phyloP scores from a whole-genome alignment of 257 asterid genomes.

The Nicotiana tomentosiformis region DNA sequence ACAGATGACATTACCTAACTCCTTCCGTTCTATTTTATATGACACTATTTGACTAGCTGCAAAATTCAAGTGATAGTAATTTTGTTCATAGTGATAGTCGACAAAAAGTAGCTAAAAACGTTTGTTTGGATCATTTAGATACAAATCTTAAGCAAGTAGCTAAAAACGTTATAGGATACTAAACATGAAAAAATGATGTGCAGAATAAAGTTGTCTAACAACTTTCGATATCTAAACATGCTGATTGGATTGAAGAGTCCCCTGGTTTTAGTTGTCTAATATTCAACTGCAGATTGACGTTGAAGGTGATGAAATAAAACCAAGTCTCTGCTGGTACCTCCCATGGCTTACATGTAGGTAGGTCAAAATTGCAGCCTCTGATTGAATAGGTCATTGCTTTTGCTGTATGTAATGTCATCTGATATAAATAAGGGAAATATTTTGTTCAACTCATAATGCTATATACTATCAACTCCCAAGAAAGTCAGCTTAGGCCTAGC shows the following conservation, averaged over 20 bases:
- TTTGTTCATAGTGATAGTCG: too few species aligned
- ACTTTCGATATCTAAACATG: background rate
- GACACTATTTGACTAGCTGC: background rate
- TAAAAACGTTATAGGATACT: background rate
- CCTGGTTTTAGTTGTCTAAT: background rate
- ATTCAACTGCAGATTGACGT: constrained; percentile 51
- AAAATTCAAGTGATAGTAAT: too few species aligned
- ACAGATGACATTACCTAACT: background rate
- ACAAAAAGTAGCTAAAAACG: too few species aligned
- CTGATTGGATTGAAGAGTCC: background rate
- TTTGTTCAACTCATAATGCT: too few species aligned
- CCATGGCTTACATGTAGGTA: constrained; percentile 38
- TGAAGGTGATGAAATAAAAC: constrained; percentile 56
- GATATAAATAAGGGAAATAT: too few species aligned
- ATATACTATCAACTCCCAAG: too few species aligned
- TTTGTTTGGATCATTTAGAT: too few species aligned
- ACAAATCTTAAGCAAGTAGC: too few species aligned
- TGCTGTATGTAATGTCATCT: too few species aligned
- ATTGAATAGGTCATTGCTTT: background rate
- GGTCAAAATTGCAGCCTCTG: constrained; percentile 62
- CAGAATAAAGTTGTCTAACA: background rate
- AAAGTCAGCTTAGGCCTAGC: too few species aligned
- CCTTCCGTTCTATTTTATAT: background rate
- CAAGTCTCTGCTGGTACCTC: constrained; percentile 60
- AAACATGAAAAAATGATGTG: background rate